A percentile compares a stretch with the other conserved stretches of the same genome.
Conservation (phyloP, 495 filamentous ascomycete genomes). For the Xylaria sp. region DNA sequence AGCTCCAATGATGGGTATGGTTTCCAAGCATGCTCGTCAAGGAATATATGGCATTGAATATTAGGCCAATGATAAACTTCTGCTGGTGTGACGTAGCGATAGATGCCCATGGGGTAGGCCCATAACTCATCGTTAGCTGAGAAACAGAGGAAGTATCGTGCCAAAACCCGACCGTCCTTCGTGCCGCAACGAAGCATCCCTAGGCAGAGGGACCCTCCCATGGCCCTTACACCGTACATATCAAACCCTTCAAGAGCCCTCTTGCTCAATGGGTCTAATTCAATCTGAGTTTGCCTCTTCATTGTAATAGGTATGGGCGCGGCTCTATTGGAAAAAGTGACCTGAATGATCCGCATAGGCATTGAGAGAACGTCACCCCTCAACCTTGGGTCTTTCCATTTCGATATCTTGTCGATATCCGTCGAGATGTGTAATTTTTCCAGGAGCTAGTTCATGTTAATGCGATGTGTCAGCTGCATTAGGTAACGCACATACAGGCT, state of each 20-base stretch:
- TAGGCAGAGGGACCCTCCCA: constrained; percentile 14
- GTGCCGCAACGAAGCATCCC: constrained; percentile 2
- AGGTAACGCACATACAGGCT: neutral
- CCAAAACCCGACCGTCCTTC: neutral
- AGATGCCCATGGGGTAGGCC: neutral
- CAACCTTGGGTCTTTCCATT: constrained; percentile 1
- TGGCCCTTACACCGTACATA: neutral
- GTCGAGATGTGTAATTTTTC: neutral
- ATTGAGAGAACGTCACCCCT: constrained; percentile 1
- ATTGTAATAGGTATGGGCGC: neutral
- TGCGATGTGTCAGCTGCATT: neutral
- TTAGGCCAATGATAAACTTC: constrained; percentile 3
- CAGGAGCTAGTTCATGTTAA: neutral
- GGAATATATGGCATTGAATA: constrained; percentile 9
- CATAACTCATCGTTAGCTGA: neutral
- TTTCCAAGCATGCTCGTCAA: neutral
- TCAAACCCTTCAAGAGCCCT: neutral
- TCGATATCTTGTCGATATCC: neutral
- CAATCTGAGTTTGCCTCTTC: constrained; percentile 1
- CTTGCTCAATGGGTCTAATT: neutral
- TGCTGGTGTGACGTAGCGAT: constrained; percentile 10
- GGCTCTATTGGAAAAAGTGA: neutral
- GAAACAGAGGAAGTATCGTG: constrained; percentile 6
- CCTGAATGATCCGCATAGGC: constrained; percentile 7
- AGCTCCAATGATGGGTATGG: neutral